These are phyloP conservation scores for Colletotrichum melonis DNA, from an alignment of 2,329 filamentous ascomycete genomes.

Conservation along the genomic window DNA sequence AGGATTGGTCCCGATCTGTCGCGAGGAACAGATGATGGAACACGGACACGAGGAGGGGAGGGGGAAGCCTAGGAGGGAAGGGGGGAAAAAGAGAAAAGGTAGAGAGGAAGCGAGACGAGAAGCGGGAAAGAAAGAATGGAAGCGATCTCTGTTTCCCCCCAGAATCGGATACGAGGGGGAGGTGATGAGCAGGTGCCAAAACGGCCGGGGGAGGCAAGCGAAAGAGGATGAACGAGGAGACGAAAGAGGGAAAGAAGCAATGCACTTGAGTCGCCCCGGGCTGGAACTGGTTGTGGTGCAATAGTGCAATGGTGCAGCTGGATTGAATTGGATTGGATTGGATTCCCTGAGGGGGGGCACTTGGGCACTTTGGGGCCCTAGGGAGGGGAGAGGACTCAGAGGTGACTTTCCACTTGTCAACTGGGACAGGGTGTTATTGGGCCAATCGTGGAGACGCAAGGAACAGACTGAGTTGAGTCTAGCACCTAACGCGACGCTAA, in stretches of 20 bases:
- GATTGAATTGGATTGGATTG: background rate
- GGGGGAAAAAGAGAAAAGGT: background rate
- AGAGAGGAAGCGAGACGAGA: conserved; percentile 27
- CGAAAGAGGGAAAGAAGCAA: conserved; percentile 25
- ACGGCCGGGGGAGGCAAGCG: conserved; percentile 4
- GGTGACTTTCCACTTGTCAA: background rate
- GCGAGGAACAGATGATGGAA: conserved; percentile 19
- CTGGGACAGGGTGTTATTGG: conserved; percentile 12
- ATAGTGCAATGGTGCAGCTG: background rate
- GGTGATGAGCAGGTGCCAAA: conserved; percentile 11
- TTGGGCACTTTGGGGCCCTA: no score
- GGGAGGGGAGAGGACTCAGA: background rate
- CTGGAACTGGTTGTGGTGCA: background rate
- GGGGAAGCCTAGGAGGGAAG: background rate
- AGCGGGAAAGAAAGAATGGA: conserved; percentile 7
- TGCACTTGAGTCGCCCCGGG: background rate
- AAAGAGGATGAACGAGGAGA: conserved; percentile 4
- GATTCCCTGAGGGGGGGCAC: background rate
- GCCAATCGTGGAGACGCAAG: conserved; percentile 26
- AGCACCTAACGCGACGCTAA: conserved; percentile 15
- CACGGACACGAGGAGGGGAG: conserved; percentile 5
- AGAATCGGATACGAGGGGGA: conserved; percentile 33
- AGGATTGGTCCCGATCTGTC: conserved; percentile 12
- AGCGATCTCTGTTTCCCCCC: conserved; percentile 33
- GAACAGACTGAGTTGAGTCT: conserved; percentile 24